These are phyloP conservation scores for Aspergillus haitiensis DNA, from an alignment of 495 filamentous ascomycete genomes.

Conservation along the genomic window DNA sequence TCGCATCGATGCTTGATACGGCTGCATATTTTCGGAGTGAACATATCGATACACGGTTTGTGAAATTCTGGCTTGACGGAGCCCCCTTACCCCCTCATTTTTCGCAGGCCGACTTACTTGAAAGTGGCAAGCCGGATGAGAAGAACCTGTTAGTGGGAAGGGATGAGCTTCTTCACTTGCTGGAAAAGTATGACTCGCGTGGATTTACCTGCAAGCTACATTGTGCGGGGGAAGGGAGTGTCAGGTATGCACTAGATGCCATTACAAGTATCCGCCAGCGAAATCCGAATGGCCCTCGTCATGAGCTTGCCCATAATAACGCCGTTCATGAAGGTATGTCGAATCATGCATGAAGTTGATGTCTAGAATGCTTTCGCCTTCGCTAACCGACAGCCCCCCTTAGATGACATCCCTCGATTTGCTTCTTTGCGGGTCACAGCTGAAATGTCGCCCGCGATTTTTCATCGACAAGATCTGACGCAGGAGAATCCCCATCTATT, in stretches of 20 bases:
- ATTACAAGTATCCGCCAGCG: not conserved
- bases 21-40: not conserved
- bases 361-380: no score
- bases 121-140: not conserved
- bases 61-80: constrained; percentile 12
- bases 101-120: not conserved
- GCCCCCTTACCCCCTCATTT: not conserved
- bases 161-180: not conserved
- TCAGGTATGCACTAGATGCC: not conserved
- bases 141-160: not conserved
- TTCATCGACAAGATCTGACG: not conserved
- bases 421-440: not conserved
- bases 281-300: constrained; percentile 1
- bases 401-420: constrained; percentile 2
- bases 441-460: constrained; percentile 2
- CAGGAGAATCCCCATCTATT: not conserved
- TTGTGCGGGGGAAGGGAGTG: constrained; percentile 1
- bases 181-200: not conserved
- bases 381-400: no score
- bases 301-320: constrained; percentile 12
- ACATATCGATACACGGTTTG: constrained; percentile 6
- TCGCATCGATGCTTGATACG: not conserved
- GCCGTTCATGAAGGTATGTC: constrained; percentile 5
- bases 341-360: not conserved
- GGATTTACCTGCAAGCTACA: constrained; percentile 13